Conservation (phyloP, 2,329 filamentous ascomycete genomes). For the Neophaeococcomyces aloes region DNA sequence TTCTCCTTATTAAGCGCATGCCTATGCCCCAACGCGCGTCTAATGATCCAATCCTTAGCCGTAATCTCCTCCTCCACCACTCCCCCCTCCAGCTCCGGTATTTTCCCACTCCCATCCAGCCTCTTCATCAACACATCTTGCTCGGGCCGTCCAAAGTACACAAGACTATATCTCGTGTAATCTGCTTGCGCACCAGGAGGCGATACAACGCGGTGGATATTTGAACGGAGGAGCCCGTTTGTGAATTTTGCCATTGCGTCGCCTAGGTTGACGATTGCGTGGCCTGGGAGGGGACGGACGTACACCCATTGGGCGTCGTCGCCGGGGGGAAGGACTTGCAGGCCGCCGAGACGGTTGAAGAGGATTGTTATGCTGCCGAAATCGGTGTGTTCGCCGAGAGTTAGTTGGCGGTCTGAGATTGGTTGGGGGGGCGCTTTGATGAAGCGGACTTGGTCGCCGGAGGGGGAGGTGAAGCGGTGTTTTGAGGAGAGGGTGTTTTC, state of each 20-base stretch:
- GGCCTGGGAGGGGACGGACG: conserved; percentile 41
- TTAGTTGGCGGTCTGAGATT: conserved; percentile 31
- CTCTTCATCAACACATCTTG: conserved; percentile 37
- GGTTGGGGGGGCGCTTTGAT: conserved; percentile 41
- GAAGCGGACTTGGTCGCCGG: conserved; percentile 46
- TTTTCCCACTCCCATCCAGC: conserved; percentile 27
- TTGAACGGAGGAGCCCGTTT: conserved; percentile 31
- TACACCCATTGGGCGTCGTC: conserved; percentile 40
- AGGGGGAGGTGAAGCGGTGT: conserved; percentile 33
- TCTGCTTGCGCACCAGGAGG: conserved; percentile 39
- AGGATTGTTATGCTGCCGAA: conserved; percentile 47
- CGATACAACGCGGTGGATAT: conserved; percentile 41
- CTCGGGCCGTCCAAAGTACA: conserved; percentile 45
- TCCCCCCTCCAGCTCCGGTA: conserved; percentile 26
- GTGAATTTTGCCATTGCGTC: conserved; percentile 38
- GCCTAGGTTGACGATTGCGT: conserved; percentile 36
- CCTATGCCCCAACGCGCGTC: conserved; percentile 29
- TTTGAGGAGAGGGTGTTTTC: conserved; percentile 34
- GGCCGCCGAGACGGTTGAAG: conserved; percentile 46
- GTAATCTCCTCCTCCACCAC: conserved; percentile 28
- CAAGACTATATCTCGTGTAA: conserved; percentile 40
- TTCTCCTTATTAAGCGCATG: conserved; percentile 16
- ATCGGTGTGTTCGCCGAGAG: conserved; percentile 46
- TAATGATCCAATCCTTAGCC: conserved; percentile 34
- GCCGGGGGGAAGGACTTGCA: conserved; percentile 42